phyloP scores from a whole-genome alignment of 2,329 filamentous ascomycete species.

The Penicillium sp. region DNA sequence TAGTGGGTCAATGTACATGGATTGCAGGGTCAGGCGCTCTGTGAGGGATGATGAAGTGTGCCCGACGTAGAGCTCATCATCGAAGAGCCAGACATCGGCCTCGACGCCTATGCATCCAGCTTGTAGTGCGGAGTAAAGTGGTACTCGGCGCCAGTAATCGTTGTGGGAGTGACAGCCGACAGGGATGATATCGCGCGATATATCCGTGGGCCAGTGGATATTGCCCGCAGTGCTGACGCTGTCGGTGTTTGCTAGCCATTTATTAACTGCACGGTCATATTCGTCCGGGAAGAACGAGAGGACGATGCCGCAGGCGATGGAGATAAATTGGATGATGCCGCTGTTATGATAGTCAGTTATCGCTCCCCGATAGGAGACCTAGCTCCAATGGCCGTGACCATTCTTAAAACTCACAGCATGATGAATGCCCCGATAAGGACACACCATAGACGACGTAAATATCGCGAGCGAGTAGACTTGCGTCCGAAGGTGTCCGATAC shows the following conservation, averaged over 20 bases:
- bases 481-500: conserved; percentile 8
- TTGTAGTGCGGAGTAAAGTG: conserved; percentile 55
- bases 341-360: conserved; percentile 23
- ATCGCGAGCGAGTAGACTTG: conserved; percentile 15
- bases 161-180: conserved; percentile 59
- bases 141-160: conserved; percentile 58
- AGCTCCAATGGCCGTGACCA: background rate
- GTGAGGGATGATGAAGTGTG: conserved; percentile 52
- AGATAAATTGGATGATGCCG: conserved; percentile 44
- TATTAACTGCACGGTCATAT: conserved; percentile 36
- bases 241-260: conserved; percentile 42
- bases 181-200: conserved; percentile 51
- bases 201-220: conserved; percentile 47
- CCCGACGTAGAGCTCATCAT: conserved; percentile 55
- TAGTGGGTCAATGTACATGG: conserved; percentile 55
- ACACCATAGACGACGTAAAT: conserved; percentile 21
- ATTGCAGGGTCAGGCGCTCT: conserved; percentile 48
- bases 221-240: conserved; percentile 41
- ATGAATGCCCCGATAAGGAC: conserved; percentile 28
- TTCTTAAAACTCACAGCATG: conserved; percentile 34
- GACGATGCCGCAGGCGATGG: conserved; percentile 38
- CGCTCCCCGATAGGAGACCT: background rate
- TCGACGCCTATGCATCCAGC: conserved; percentile 57
- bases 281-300: conserved; percentile 46
- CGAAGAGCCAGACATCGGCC: conserved; percentile 58